These are phyloP conservation scores for Metarhizium guizhouense DNA, from an alignment of 2,329 filamentous ascomycete genomes.

Conservation along the genomic window DNA sequence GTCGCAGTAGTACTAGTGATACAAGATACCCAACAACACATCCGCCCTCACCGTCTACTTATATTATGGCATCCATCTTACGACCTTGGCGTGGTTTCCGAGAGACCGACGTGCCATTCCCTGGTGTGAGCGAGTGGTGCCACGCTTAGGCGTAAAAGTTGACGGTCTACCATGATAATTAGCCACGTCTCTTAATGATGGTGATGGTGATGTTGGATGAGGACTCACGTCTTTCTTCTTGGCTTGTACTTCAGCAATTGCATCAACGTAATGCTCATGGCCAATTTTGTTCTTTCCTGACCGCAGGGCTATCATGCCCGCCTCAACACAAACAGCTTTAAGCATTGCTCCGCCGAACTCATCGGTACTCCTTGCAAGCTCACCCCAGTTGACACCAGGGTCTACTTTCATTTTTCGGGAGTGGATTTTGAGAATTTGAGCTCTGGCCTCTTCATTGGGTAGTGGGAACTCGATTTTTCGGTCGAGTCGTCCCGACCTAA, in stretches of 20 bases:
- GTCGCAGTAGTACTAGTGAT: background rate
- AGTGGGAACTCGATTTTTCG: constrained; percentile 98
- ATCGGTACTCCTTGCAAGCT: constrained; percentile 91
- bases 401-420: constrained; percentile 98
- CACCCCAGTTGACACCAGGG: constrained; percentile 87
- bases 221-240: constrained; percentile 81
- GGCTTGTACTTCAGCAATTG: constrained; percentile 88
- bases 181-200: background rate
- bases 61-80: background rate
- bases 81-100: background rate
- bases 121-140: background rate
- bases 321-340: constrained; percentile 97
- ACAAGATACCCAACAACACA: background rate
- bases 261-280: constrained; percentile 98
- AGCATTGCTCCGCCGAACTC: constrained; percentile 97
- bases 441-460: constrained; percentile 93
- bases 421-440: constrained; percentile 96
- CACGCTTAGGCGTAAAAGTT: constrained; percentile 42
- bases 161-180: constrained; percentile 35
- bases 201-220: background rate
- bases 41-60: background rate
- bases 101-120: background rate
- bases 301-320: constrained; percentile 95
- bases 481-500: constrained; percentile 86
- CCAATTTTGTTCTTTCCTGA: constrained; percentile 94